Conservation (phyloP, 306 rosid genomes). For the Fragaria vesca region DNA sequence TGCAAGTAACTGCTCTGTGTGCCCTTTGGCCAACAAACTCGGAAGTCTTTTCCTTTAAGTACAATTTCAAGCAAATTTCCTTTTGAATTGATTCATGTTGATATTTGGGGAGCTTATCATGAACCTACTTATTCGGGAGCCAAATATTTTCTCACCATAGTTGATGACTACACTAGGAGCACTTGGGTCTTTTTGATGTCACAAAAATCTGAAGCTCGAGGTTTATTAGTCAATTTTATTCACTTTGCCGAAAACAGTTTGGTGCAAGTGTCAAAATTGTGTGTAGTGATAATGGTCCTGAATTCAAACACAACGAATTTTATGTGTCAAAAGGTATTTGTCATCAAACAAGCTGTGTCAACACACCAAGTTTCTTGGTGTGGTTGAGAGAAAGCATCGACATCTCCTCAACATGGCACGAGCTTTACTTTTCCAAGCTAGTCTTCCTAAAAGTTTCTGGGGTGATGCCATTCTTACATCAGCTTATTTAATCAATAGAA, state of each 20-base stretch:
- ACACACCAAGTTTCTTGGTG: not conserved
- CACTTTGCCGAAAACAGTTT: too few relatives aligned
- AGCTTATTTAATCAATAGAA: too few relatives aligned
- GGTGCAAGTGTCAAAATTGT: slow-evolving; percentile 3
- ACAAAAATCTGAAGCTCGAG: not conserved
- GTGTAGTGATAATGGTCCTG: not conserved
- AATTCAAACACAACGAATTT: not conserved
- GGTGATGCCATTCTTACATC: not conserved
- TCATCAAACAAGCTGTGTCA: not conserved
- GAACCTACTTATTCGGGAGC: not conserved
- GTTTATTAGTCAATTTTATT: too few relatives aligned
- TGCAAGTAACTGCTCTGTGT: not conserved
- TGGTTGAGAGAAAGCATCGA: not conserved
- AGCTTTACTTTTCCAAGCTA: not conserved
- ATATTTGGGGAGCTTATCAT: not conserved
- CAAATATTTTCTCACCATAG: not conserved
- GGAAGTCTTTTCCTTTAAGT: not conserved
- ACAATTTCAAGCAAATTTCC: not conserved
- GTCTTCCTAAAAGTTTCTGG: not conserved
- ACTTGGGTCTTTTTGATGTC: not conserved
- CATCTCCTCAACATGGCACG: not conserved
- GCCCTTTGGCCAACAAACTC: not conserved
- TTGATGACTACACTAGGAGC: not conserved
- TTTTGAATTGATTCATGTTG: not conserved
- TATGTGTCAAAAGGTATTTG: not conserved